Base-by-base conservation (phyloP, 805 yeast genomes). In the Jamesozyma piceae region DNA sequence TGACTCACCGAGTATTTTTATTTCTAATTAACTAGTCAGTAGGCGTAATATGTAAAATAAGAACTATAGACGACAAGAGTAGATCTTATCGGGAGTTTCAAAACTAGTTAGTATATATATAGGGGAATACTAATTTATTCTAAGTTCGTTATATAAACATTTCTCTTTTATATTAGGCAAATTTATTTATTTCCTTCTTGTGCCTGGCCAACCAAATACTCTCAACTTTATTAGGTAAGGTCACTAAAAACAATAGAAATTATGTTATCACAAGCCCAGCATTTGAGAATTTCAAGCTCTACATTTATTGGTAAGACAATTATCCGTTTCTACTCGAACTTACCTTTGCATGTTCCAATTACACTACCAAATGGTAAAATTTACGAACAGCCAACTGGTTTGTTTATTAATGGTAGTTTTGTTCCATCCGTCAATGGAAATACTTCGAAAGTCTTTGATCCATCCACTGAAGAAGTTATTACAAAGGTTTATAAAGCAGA, bases 321-420 rank as follows among this genome's bases (percentile, higher is more conserved):
- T 3, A 42, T 56, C 15, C 55, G 68, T 47, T 50, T 49, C 39
- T 65, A 62, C 49, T 62, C 68, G 8, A 53, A 53, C 21, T 55
- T 67, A 50, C 68, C 76, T 48, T 54, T 71, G 48, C 48, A 69
- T 27, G 74, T 70, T 11, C 72, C 72, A 24, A 57, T 80, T 49
- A 74, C 73, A 37, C 68, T 83, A 52, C 95, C 95, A 49, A 82
- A 82, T 55, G 95, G 95, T 35, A 66, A 69, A 39, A 65, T 69
- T 30, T 83, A 81, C 62, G 78, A 77, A 41, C 92, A 84, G 72
- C 89, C 95, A 50, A 75, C 85, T 15, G 94, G 94, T 50, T 68
- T 82, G 54, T 84, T 82, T 71, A 85, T 84, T 63, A 79, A 82
- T 69, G 82, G 82, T 63, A 79, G 83, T 63, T 82, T 81, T 60